Evolutionary conservation across 805 yeast genomes (phyloP).

Genomic region (Kodamaea neixiangensis): DNA sequence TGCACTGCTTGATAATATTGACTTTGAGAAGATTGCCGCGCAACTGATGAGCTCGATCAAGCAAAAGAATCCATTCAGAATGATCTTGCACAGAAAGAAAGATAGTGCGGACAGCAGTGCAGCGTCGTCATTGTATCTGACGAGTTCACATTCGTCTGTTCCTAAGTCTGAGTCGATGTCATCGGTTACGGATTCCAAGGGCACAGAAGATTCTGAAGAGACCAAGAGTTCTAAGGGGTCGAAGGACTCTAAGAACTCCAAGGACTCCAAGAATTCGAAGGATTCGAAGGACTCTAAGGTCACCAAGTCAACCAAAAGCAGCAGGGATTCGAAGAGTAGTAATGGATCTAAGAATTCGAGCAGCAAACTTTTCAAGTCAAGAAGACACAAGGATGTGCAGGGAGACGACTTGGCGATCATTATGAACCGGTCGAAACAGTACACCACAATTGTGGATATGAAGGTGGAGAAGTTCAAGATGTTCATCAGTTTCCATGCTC

Average conservation of each 20-base stretch:
- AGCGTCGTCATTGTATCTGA: constrained; percentile 1
- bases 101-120: constrained; percentile 5
- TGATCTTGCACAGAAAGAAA: background rate
- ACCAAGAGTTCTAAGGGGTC: background rate
- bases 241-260: background rate
- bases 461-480: constrained; percentile 40
- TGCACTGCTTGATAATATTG: background rate
- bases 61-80: constrained; percentile 10
- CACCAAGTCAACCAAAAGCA: background rate
- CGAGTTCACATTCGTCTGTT: constrained; percentile 1
- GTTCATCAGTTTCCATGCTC: constrained; percentile 75
- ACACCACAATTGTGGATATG: constrained; percentile 40
- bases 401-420: constrained; percentile 43
- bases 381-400: constrained; percentile 12
- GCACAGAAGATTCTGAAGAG: background rate
- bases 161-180: constrained; percentile 5
- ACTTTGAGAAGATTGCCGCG: background rate
- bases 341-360: background rate
- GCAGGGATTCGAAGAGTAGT: background rate
- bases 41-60: background rate
- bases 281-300: background rate
- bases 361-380: background rate
- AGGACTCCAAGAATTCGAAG: background rate
- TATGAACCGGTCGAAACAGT: constrained; percentile 44
- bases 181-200: constrained; percentile 2